Evolutionary conservation across 768 basidiomycete genomes (phyloP), one percentile per base, ranked within the genome.

Genomic region (Terana coerulea): DNA sequence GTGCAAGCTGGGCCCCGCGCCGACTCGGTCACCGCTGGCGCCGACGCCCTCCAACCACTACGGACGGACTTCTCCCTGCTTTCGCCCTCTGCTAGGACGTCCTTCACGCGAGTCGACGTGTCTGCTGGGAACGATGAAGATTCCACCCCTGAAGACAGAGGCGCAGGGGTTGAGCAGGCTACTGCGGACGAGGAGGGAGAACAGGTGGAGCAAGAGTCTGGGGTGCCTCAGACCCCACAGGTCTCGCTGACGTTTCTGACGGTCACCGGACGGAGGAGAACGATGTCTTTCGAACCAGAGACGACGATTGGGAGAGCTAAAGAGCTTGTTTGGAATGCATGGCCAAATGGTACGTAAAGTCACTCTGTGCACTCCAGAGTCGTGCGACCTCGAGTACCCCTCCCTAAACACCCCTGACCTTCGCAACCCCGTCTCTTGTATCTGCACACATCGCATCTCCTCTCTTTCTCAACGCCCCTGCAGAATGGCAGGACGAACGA

Each of bases 261-360:
- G 44, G 77, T 89, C 24, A 82, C 86, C 0, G 87, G 88, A 0
- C 69, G 75, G 35, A 72, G 87, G 54, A 74, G 83, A 55, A 80
- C 81, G 0, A 87, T 90, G 79, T 70, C 76, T 0, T 91, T 91
- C 57, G 86, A 88, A 25, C 86, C 87, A 11, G 80, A 81, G 57
- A 86, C 79, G 19, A 85, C 86, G 0, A 71, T 91, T 28, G 86
- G 86, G 15, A 74, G 89, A 58, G 84, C 89, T 25, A 91, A 91
- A 67, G 89, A 91, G 69, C 76, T 91, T 41, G 79, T 84, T 31
- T 91, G 89, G 88, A 88, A 84, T 68, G 77, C 81, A 29, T 91
- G 89, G 88, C 86, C 86, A 25, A 69, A 72, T 59, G 87, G 88
- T 84, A 55, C 61, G 78, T 69, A 26, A 31, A 28, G 41, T 21